Conservation (phyloP, 176 grass and related monocot genomes). For the Triticum aestivum region DNA sequence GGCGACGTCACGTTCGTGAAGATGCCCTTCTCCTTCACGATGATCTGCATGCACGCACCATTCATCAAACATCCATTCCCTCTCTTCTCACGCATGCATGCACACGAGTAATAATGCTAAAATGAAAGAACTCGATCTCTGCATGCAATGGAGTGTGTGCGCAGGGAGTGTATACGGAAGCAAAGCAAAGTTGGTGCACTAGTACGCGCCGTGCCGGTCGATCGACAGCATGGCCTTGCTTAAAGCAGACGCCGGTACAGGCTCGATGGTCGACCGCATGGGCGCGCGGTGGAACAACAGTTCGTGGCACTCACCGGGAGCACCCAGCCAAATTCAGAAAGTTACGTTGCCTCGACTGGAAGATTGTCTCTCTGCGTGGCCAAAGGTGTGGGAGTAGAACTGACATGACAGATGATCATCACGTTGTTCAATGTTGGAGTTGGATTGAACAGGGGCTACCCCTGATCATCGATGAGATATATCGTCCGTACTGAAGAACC, state of each 20-base stretch:
- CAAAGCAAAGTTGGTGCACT: background rate
- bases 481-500: background rate
- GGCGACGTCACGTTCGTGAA: slow-evolving; percentile 97
- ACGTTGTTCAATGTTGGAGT: background rate
- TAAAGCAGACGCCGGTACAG: slow-evolving; percentile 29
- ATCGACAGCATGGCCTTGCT: slow-evolving; percentile 36
- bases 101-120: background rate
- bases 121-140: background rate
- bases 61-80: background rate
- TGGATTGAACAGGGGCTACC: background rate
- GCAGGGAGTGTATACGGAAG: background rate
- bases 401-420: slow-evolving; percentile 18
- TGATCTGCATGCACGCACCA: slow-evolving; percentile 70
- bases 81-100: background rate
- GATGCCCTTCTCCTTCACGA: slow-evolving; percentile 98
- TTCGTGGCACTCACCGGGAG: slow-evolving; percentile 6
- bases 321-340: slow-evolving; percentile 32
- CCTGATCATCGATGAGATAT: background rate
- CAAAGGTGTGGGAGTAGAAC: background rate
- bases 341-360: slow-evolving; percentile 22
- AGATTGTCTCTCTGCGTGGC: background rate
- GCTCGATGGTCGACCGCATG: slow-evolving; percentile 6
- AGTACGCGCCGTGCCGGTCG: background rate
- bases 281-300: slow-evolving; percentile 31
- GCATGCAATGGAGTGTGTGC: background rate